phyloP scores from a whole-genome alignment of 331 rosid genomes.

The Prunus yedoensis region DNA sequence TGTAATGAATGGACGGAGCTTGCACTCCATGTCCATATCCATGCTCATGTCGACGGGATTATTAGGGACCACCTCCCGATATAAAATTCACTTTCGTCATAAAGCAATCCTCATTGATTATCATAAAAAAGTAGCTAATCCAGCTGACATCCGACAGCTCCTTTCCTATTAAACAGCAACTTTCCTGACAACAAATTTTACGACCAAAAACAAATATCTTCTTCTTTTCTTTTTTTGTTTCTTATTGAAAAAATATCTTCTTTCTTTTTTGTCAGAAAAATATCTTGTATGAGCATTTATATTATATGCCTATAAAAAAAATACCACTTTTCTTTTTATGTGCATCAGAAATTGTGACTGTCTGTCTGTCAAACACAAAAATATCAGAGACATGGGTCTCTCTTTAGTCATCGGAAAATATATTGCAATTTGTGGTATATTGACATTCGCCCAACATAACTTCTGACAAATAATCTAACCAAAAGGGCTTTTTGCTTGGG shows the following conservation, averaged over 20 bases:
- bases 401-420: too few species aligned
- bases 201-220: background rate
- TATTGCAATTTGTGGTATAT: background rate
- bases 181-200: background rate
- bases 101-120: conserved; percentile 23
- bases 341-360: background rate
- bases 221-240: background rate
- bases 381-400: background rate
- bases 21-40: background rate
- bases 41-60: background rate
- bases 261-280: background rate
- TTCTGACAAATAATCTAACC: too few species aligned
- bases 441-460: conserved; percentile 1
- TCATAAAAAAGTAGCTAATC: background rate
- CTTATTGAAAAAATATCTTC: background rate
- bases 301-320: too few species aligned
- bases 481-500: background rate
- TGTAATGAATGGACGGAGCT: too few species aligned
- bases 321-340: background rate
- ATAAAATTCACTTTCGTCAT: background rate
- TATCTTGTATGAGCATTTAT: background rate
- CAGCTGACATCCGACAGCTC: conserved; percentile 22
- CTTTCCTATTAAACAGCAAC: conserved; percentile 12
- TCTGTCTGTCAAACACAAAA: background rate
- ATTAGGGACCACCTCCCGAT: background rate